These are phyloP conservation scores for Panicum hallii DNA, from an alignment of 202 grass and related monocot species.

Conservation along the genomic window DNA sequence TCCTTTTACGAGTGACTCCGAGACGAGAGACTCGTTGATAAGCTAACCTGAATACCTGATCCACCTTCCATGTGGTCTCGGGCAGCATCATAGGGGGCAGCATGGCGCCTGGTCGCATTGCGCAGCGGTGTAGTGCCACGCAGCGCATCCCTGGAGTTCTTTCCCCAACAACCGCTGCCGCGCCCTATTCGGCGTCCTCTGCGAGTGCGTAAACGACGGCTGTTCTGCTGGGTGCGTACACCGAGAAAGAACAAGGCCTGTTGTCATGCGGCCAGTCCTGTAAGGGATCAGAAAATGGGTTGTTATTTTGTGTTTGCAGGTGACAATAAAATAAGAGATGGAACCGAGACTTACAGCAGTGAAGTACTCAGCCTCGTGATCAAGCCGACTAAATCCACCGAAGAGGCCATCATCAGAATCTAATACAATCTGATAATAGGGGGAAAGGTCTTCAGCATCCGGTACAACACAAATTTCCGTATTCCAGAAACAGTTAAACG, in stretches of 20 bases:
- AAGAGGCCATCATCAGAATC: constrained; percentile 91
- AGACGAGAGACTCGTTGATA: constrained; percentile 25
- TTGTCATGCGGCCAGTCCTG: constrained; percentile 91
- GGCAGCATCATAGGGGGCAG: neutral
- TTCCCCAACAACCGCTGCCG: neutral
- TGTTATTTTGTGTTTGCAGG: constrained; percentile 3
- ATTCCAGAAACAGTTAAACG: neutral
- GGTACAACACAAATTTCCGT: neutral
- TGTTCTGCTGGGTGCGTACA: constrained; percentile 88
- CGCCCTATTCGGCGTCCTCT: constrained; percentile 51
- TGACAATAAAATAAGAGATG: neutral
- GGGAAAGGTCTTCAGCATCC: constrained; percentile 16
- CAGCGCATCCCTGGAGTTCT: constrained; percentile 1
- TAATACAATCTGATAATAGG: constrained; percentile 64
- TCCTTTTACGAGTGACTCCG: constrained; percentile 28
- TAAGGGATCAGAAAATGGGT: constrained; percentile 14
- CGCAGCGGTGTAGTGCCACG: neutral
- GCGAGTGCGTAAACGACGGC: constrained; percentile 78
- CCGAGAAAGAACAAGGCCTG: constrained; percentile 74
- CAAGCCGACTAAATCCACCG: constrained; percentile 81
- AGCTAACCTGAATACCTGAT: constrained; percentile 23
- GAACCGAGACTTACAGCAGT: constrained; percentile 64
- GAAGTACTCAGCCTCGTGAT: constrained; percentile 90
- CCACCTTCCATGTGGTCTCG: neutral
- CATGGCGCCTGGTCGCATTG: neutral